Base-by-base conservation (phyloP, 2,329 filamentous ascomycete species). In the Didymella pinodella region DNA sequence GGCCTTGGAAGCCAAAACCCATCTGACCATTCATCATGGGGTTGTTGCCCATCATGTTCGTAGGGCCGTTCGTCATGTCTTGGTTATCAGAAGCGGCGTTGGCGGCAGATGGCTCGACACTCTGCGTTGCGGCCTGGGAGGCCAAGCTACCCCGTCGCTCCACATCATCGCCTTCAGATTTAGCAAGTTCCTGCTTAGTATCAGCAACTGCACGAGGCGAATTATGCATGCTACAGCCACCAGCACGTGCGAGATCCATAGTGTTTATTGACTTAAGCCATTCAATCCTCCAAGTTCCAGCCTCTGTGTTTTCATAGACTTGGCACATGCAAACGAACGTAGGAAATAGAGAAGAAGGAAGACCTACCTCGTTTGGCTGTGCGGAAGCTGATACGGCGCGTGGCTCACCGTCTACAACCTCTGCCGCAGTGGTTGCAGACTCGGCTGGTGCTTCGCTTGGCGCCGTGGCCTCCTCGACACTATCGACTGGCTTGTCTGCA, bases 1-100 rank as follows among this genome's bases (percentile, higher is more conserved):
- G 69, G 40, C 65, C 78, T 14, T 75, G 67, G 69, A 83, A 81
- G 18, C 79, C 81, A 63, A 79, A 75, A 18, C 69, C 70, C 79
- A 56, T 76, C 48, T 74, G 73, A 18, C 66, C 72, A 44, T 69
- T 72, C 62, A 69, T 65, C 65, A 69, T 74, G 40, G 54, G 41
- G 20, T 65, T 68, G 60, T 65, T 70, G 18, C 63, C 64, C 46
- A 67, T 66, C 44, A 68, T 67, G 43, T 57, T 61, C 18, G 56
- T 46, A 28, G 65, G 46, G 7, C 54, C 71, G 31, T 64, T 66
- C 31, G 54, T 57, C 36, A 61, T 62, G 46, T 59, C 62, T 44
- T 66, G 65, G 20, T 66, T 70, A 34, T 55, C 62, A 29, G 56
- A 65, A 28, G 62, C 45, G 22, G 63, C 62, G 38, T 66, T 59